These are phyloP conservation scores for Boletus huronensis DNA, from an alignment of 768 basidiomycete genomes.

Conservation along the genomic window DNA sequence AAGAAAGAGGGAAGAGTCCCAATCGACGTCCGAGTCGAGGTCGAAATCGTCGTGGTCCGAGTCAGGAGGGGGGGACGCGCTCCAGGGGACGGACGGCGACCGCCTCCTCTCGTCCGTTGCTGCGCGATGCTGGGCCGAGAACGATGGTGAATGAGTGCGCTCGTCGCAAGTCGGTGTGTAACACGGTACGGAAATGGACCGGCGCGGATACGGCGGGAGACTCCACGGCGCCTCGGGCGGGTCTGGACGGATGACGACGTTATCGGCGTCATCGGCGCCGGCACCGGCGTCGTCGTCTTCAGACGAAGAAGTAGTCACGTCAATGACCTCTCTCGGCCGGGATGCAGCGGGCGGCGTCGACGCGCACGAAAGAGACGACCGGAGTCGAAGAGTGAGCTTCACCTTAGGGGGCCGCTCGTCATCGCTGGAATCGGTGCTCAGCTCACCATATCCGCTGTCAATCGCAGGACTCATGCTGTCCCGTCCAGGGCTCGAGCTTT, in stretches of 20 bases:
- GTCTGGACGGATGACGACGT: conserved; percentile 17
- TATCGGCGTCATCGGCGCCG: conserved; percentile 20
- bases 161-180: conserved; percentile 48
- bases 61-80: conserved; percentile 70
- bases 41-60: conserved; percentile 48
- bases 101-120: conserved; percentile 37
- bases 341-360: conserved; percentile 9
- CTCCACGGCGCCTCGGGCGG: conserved; percentile 43
- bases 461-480: conserved; percentile 21
- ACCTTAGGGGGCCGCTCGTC: conserved; percentile 53
- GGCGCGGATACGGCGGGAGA: conserved; percentile 54
- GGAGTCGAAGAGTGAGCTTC: conserved; percentile 66
- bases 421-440: conserved; percentile 27
- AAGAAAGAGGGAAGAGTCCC: conserved; percentile 42
- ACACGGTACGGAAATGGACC: conserved; percentile 53
- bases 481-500: conserved; percentile 8
- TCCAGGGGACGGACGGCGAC: conserved; percentile 56
- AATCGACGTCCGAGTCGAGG: conserved; percentile 53
- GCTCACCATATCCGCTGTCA: conserved; percentile 29
- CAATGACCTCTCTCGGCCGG: conserved; percentile 32
- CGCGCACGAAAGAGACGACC: conserved; percentile 33
- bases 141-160: conserved; percentile 30
- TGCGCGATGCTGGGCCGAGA: conserved; percentile 23
- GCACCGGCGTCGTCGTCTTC: conserved; percentile 35
- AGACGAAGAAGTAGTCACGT: conserved; percentile 32